Base-by-base conservation (phyloP, 495 filamentous ascomycete genomes). In the Clohesyomyces aquaticus region DNA sequence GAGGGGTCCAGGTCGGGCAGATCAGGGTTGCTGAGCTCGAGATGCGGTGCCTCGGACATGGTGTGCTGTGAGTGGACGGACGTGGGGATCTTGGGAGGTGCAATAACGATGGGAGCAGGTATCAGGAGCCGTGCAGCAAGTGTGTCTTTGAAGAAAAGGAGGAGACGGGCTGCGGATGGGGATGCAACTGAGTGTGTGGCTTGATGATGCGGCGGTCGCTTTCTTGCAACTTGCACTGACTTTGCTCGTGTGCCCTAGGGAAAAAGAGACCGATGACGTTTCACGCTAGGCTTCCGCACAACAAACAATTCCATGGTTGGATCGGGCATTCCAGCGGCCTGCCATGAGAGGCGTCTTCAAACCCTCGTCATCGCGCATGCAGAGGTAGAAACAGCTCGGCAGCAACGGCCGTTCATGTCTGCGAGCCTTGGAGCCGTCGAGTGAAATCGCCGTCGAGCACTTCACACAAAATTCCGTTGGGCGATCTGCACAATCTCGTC, bases 41-140 rank as follows among this genome's bases (percentile, higher is more conserved):
- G 55, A 60, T 69, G 61, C 29, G 66, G 66, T 57, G 61, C 61
- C 52, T 65, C 61, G 25, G 66, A 69, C 66, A 69, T 69, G 57
- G 21, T 61, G 16, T 19, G 54, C 48, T 48, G 46, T 21, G 58
- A 43, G 6, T 48, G n/a, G 46, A 48, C 38, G 26, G 43, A 38
- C n/a, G 32, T 6, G 32, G 14, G 32, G 32, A 38, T 14, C 14
- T 38, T 38, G 6, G 32, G 6, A 38, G 1, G 32, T n/a, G n/a
- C n/a, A n/a, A n/a, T n/a, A n/a, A 51, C 27, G 35, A 18, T 53
- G 43, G 26, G 26, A 25, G 51, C 27, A 53, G 27, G 45, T n/a
- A 50, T 12, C 38, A 49, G 21, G 50, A 4, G 16, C 46, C 4
- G 18, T 22, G 49, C 21, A 42, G 21, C 45, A 51, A 32, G n/a